A percentile compares a stretch with the other conserved stretches of the same genome.
These are phyloP conservation scores for Phanerodontia chrysosporium DNA, from an alignment of 768 basidiomycete species.

Conservation along the genomic window DNA sequence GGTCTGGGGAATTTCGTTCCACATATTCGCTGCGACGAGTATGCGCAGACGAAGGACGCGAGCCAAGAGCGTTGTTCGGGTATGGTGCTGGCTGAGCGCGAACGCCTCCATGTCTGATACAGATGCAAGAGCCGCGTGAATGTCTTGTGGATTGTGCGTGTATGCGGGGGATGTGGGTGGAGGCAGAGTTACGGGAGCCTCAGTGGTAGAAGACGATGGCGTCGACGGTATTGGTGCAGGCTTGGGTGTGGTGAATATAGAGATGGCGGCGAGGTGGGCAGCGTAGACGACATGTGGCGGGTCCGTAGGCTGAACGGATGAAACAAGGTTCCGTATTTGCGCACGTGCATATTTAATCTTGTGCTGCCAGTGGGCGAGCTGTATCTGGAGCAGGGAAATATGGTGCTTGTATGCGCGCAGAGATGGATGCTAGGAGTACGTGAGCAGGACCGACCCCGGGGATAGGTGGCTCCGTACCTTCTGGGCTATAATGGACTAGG, in stretches of 20 bases:
- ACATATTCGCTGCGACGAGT: conserved; percentile 50
- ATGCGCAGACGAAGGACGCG: conserved; percentile 55
- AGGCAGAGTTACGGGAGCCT: neutral
- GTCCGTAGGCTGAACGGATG: conserved; percentile 41
- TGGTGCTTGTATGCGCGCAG: conserved; percentile 56
- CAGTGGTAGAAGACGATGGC: conserved; percentile 8
- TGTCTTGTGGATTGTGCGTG: conserved; percentile 19
- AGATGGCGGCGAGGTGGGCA: conserved; percentile 53
- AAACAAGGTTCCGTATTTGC: conserved; percentile 49
- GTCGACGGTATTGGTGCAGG: conserved; percentile 13
- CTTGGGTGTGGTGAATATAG: conserved; percentile 36
- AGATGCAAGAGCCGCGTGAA: conserved; percentile 25
- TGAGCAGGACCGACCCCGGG: conserved; percentile 6
- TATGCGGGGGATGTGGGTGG: conserved; percentile 11
- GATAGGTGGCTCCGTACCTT: conserved; percentile 39
- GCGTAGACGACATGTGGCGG: conserved; percentile 51
- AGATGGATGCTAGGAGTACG: conserved; percentile 50
- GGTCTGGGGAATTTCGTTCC: conserved; percentile 47
- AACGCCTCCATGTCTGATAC: conserved; percentile 31
- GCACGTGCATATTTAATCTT: conserved; percentile 60
- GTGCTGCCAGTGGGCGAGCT: conserved; percentile 46
- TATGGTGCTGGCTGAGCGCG: conserved; percentile 32
- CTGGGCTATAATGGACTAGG: conserved; percentile 41
- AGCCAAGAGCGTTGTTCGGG: conserved; percentile 43
- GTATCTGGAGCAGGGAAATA: conserved; percentile 58